Conservation (phyloP, 768 basidiomycete species). For the Rhodotorula paludigena region DNA sequence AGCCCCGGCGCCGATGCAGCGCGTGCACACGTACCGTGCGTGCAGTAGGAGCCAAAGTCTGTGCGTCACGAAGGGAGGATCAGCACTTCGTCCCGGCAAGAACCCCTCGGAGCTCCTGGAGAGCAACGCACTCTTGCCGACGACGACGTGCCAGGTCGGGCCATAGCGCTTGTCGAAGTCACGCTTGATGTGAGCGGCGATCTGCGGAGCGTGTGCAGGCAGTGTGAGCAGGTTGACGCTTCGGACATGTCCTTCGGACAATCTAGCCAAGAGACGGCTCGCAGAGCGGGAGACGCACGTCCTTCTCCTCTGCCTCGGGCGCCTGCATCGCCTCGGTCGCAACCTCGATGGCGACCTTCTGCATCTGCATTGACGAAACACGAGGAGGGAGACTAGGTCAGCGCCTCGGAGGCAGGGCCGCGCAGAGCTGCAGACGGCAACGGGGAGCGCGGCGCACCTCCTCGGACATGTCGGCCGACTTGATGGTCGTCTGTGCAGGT, state of each 20-base stretch:
- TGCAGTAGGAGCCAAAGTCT: constrained; percentile 11
- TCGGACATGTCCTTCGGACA: not conserved
- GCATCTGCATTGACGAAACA: constrained; percentile 58
- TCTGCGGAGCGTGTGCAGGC: constrained; percentile 44
- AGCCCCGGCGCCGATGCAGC: too few relatives aligned
- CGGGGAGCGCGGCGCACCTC: constrained; percentile 4
- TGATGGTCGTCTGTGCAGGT: constrained; percentile 22
- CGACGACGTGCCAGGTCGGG: constrained; percentile 97
- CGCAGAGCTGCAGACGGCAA: too few relatives aligned
- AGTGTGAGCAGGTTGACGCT: too few relatives aligned
- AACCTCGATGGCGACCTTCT: constrained; percentile 86
- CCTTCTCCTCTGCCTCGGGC: constrained; percentile 95
- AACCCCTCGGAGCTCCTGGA: not conserved
- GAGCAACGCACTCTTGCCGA: constrained; percentile 57
- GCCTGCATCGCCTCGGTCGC: constrained; percentile 78
- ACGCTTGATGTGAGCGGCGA: constrained; percentile 96
- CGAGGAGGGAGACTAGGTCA: too few relatives aligned
- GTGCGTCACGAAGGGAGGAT: not conserved
- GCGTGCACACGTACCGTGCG: not conserved
- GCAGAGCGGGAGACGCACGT: constrained; percentile 46
- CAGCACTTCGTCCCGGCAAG: not conserved
- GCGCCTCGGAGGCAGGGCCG: not conserved
- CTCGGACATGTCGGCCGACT: constrained; percentile 28
- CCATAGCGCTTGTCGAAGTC: constrained; percentile 90
- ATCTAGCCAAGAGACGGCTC: too few relatives aligned